These are phyloP conservation scores for Plasmodium reichenowi DNA, from an alignment of 169 alveolate genomes.

Conservation along the genomic window DNA sequence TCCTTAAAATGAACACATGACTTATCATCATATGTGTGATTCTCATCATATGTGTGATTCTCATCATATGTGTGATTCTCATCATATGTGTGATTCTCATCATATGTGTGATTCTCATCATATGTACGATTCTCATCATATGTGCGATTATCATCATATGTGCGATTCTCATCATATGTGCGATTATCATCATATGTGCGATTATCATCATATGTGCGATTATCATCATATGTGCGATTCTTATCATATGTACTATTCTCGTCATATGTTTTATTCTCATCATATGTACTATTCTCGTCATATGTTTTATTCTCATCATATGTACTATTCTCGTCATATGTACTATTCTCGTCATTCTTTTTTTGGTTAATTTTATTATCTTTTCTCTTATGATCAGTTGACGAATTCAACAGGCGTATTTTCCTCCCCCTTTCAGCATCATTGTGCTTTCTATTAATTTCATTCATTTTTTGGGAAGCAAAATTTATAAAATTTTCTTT, in stretches of 20 bases:
- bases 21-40: too few relatives aligned
- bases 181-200: neutral
- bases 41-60: too few relatives aligned
- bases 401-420: slow-evolving; percentile 8
- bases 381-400: neutral
- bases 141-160: neutral
- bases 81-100: neutral
- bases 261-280: neutral
- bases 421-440: slow-evolving; percentile 18
- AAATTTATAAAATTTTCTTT: slow-evolving; percentile 4
- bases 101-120: neutral
- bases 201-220: neutral
- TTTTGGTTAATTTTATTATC: neutral
- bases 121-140: neutral
- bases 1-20: too few relatives aligned
- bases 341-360: neutral
- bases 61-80: neutral
- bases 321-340: neutral
- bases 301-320: too few relatives aligned
- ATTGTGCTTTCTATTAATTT: slow-evolving; percentile 50
- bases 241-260: neutral
- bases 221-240: neutral
- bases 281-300: too few relatives aligned
- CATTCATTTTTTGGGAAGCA: slow-evolving; percentile 64
- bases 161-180: neutral